phyloP scores from a whole-genome alignment of 805 yeast species.

The Kregervanrija fluxuum region DNA sequence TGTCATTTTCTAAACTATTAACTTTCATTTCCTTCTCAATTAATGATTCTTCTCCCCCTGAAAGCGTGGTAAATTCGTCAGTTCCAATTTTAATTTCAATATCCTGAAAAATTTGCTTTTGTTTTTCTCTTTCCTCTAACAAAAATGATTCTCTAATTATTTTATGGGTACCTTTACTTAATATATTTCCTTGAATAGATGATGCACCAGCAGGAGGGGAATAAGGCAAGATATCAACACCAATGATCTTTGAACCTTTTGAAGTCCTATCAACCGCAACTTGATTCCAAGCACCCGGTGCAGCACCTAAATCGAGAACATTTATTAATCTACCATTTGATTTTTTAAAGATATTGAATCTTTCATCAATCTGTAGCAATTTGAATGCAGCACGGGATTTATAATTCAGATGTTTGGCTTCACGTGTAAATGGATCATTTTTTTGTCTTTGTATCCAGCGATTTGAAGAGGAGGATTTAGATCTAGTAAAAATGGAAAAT shows the following conservation, averaged over 20 bases:
- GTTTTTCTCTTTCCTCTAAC: slow-evolving; percentile 24
- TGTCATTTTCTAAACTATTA: slow-evolving; percentile 4
- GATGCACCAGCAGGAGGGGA: slow-evolving; percentile 77
- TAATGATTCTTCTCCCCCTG: slow-evolving; percentile 11
- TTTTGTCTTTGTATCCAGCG: slow-evolving; percentile 73
- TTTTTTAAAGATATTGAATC: slow-evolving; percentile 44
- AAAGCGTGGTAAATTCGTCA: slow-evolving; percentile 6
- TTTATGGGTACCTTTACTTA: slow-evolving; percentile 56
- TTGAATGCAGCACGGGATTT: slow-evolving; percentile 91
- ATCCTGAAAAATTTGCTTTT: slow-evolving; percentile 7
- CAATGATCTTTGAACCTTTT: slow-evolving; percentile 53
- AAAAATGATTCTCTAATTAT: slow-evolving; percentile 44
- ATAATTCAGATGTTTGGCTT: slow-evolving; percentile 55
- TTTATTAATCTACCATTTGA: slow-evolving; percentile 8
- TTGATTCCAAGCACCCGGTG: slow-evolving; percentile 95
- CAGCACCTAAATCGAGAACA: slow-evolving; percentile 84
- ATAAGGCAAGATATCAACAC: slow-evolving; percentile 75
- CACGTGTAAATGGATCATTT: slow-evolving; percentile 56
- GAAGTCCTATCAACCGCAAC: slow-evolving; percentile 54
- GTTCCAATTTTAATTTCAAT: slow-evolving; percentile 12
- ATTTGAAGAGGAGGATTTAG: slow-evolving; percentile 41
- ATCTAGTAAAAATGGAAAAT: too few species aligned
- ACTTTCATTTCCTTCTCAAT: slow-evolving; percentile 14
- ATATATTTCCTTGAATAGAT: slow-evolving; percentile 82
- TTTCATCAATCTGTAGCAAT: slow-evolving; percentile 64